Evolutionary conservation across 306 rosid genomes (phyloP).

Genomic region (Cucurbita ficifolia): DNA sequence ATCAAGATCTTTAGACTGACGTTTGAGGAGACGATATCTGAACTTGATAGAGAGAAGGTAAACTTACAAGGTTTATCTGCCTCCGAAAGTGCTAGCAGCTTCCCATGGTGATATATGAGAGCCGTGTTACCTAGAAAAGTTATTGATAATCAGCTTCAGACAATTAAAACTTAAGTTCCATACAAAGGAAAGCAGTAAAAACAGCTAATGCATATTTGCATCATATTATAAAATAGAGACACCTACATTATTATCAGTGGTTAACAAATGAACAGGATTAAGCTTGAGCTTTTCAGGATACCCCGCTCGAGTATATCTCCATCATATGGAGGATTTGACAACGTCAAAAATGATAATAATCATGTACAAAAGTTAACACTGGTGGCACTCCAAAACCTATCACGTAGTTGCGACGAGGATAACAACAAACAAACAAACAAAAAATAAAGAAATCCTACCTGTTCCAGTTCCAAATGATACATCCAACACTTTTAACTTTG

Average conservation of each 20-base stretch:
- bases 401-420: background rate
- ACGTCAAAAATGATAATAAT: background rate
- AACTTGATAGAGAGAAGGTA: constrained; percentile 3
- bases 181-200: background rate
- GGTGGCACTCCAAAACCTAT: background rate
- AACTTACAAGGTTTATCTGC: constrained; percentile 88
- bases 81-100: constrained; percentile 85
- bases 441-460: constrained; percentile 22
- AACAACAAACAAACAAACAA: background rate
- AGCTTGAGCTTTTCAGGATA: background rate
- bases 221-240: background rate
- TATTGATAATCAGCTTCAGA: constrained; percentile 12
- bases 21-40: background rate
- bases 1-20: background rate
- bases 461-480: constrained; percentile 57
- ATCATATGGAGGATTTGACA: background rate
- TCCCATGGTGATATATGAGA: constrained; percentile 77
- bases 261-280: background rate
- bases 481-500: constrained; percentile 65
- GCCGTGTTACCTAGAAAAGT: constrained; percentile 68
- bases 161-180: constrained; percentile 2
- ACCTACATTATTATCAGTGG: background rate
- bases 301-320: background rate
- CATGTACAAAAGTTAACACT: background rate
- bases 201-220: background rate